phyloP scores from a whole-genome alignment of 306 rosid species.

The Citrullus mucosospermus region DNA sequence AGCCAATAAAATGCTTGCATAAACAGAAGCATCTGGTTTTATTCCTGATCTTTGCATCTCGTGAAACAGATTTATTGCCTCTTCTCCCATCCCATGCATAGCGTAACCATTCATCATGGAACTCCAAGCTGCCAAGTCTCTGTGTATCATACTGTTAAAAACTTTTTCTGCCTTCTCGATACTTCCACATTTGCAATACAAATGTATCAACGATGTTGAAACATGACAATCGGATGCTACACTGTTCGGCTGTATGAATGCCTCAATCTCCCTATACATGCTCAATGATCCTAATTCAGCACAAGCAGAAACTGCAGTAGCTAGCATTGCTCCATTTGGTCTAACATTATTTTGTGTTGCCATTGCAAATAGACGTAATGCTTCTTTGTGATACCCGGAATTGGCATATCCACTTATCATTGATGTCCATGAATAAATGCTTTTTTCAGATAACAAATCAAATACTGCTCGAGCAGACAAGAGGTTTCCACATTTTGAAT shows the following conservation, averaged over 20 bases:
- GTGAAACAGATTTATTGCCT: not conserved
- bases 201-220: slow-evolving; percentile 1
- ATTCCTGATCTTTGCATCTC: slow-evolving; percentile 6
- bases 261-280: not conserved
- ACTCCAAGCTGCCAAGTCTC: slow-evolving; percentile 13
- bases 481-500: slow-evolving; percentile 9
- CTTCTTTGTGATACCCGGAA: slow-evolving; percentile 4
- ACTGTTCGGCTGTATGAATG: not conserved
- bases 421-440: slow-evolving; percentile 7
- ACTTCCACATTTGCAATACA: slow-evolving; percentile 3
- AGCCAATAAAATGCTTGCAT: slow-evolving; percentile 1
- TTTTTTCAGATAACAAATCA: slow-evolving; percentile 2
- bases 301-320: slow-evolving; percentile 8
- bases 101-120: slow-evolving; percentile 11
- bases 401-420: slow-evolving; percentile 12
- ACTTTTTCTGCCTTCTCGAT: not conserved
- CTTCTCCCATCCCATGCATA: not conserved
- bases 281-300: slow-evolving; percentile 9
- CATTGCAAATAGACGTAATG: slow-evolving; percentile 1
- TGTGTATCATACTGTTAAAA: not conserved
- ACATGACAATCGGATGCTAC: not conserved
- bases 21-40: slow-evolving; percentile 5
- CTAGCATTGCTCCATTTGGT: slow-evolving; percentile 11
- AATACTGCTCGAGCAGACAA: slow-evolving; percentile 8
- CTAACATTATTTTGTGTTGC: not conserved